Conservation (phyloP, 257 asterid species). For the Mentha longifolia region DNA sequence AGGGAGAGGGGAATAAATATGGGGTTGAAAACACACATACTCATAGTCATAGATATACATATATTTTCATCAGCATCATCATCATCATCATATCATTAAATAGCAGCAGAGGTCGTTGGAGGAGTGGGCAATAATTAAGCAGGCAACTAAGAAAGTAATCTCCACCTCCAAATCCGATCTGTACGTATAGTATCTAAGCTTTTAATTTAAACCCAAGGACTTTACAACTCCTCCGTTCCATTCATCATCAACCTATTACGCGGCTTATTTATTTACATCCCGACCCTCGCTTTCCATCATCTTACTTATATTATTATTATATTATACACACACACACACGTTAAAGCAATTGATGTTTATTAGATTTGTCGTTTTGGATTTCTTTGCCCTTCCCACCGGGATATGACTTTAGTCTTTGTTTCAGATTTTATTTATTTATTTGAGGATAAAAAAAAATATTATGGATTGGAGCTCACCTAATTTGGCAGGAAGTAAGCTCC, state of each 20-base stretch:
- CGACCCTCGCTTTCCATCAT: neutral
- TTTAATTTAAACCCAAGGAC: too few relatives aligned
- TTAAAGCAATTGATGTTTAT: neutral
- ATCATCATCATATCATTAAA: constrained; percentile 34
- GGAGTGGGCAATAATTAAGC: constrained; percentile 30
- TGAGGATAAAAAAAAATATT: neutral
- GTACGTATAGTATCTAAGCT: neutral
- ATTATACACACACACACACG: neutral
- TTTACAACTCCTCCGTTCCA: too few relatives aligned
- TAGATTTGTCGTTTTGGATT: neutral
- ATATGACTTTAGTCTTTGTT: neutral
- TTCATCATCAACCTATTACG: neutral
- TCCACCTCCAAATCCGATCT: constrained; percentile 43
- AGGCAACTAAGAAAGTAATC: constrained; percentile 10
- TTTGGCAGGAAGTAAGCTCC: constrained; percentile 50
- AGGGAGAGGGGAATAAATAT: constrained; percentile 38
- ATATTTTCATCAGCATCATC: neutral
- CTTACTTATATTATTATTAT: neutral
- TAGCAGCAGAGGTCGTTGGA: constrained; percentile 52
- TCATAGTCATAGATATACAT: neutral
- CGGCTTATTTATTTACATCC: neutral
- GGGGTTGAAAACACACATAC: constrained; percentile 30
- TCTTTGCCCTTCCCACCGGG: constrained; percentile 2
- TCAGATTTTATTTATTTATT: neutral
- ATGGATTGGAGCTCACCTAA: constrained; percentile 50